Base-by-base conservation (phyloP, 2,329 filamentous ascomycete species). In the Pseudocercospora vitis region DNA sequence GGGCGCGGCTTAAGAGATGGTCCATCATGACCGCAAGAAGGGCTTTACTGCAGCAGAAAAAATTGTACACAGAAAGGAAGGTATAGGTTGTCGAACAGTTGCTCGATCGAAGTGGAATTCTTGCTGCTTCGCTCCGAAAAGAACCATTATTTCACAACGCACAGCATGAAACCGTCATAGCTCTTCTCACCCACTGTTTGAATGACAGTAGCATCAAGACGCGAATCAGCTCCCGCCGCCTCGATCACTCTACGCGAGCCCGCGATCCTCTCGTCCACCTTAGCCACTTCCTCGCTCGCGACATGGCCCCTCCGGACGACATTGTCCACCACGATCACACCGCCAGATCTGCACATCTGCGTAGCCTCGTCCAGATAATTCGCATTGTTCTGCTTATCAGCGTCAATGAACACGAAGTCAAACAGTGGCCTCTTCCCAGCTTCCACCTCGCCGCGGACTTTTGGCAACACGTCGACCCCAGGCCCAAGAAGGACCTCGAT, bases 131-230 rank as follows among this genome's bases (percentile, higher is more conserved):
- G n/a, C n/a, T n/a, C n/a, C n/a, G n/a, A n/a, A 29, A 29, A 11
- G 11, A 6, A 11, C 26, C 3, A 8, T 11, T 23, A 40, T n/a
- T 40, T 19, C 16, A 40, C 37, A 12, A 40, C 37, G 14, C 37
- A 40, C 3, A 40, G 37, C 37, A 40, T 40, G 37, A 40, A 75
- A 6, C 76, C 76, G 68, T 78, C 74, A 58, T 78, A 76, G 37
- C 64, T 71, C 70, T 78, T 78, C 57, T 74, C 73, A 1, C 73
- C 72, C 4, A 78, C 75, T 1, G 71, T 76, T 67, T 78, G 75
- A 55, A 78, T 28, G 14, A 78, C 69, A 4, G 71, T 68, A 1
- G 66, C 69, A 37, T 76, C 74, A 6, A 78, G 62, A 32, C 74
- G 69, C 2, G 68, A 60, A 66, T 76, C 72, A 55, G 60, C 69